A percentile compares a stretch with the other conserved stretches of the same genome.
Evolutionary conservation across 345 rosid species (phyloP).

Genomic region (Sonneratia caseolaris): DNA sequence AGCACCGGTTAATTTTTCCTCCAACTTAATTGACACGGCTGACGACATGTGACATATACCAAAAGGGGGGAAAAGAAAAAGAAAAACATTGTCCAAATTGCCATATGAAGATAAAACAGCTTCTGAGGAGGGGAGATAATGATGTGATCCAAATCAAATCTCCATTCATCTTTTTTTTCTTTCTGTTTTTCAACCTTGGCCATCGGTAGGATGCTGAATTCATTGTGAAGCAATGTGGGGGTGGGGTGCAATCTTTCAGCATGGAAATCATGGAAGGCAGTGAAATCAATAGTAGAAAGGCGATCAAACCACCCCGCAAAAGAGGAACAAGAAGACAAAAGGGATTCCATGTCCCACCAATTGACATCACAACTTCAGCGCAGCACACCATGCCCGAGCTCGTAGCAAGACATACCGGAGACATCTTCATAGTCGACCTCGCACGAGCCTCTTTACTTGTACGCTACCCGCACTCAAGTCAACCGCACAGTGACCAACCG

Average conservation of each 20-base stretch:
- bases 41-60: too few species aligned
- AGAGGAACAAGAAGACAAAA: too few species aligned
- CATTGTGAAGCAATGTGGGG: not conserved
- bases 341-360: too few species aligned
- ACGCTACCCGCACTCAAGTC: too few species aligned
- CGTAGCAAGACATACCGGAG: not conserved
- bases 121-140: not conserved
- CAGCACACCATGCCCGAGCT: not conserved
- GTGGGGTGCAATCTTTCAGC: not conserved
- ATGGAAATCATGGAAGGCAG: not conserved
- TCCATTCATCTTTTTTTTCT: not conserved
- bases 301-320: too few species aligned
- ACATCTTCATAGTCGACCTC: not conserved
- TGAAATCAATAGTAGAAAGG: not conserved
- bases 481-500: too few species aligned
- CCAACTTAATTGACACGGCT: too few species aligned
- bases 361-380: not conserved
- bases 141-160: not conserved
- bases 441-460: too few species aligned
- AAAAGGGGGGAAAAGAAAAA: too few species aligned
- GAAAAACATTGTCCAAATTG: too few species aligned
- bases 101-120: too few species aligned
- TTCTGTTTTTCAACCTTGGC: not conserved
- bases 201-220: not conserved
- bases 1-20: too few species aligned